Conservation (phyloP, 306 rosid genomes). For the Dryas alaskensis region DNA sequence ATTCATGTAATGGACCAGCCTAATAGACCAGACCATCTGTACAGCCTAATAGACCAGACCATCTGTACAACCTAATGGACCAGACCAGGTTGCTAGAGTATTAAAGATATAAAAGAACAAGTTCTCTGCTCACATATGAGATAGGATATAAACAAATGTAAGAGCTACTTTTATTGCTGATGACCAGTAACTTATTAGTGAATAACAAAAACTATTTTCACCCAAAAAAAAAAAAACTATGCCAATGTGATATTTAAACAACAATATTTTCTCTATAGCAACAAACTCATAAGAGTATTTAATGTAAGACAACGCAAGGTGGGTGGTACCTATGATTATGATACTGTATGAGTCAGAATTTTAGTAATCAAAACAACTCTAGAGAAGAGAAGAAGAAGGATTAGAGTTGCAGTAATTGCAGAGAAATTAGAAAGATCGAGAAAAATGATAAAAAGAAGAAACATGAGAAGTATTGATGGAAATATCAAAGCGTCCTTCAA, state of each 20-base stretch:
- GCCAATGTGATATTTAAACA: neutral
- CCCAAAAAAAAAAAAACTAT: neutral
- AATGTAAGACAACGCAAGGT: neutral
- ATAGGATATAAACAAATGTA: neutral
- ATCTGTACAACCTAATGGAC: neutral
- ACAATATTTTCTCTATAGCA: neutral
- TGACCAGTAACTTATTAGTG: neutral
- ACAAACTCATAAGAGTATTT: neutral
- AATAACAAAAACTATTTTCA: neutral
- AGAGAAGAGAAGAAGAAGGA: no score
- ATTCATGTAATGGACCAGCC: constrained; percentile 16
- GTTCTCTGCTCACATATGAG: neutral
- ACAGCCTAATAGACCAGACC: neutral
- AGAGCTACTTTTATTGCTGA: neutral
- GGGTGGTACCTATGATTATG: neutral
- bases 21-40: no score
- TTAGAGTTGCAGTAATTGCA: no score
- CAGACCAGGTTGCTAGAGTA: neutral
- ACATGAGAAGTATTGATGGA: no score
- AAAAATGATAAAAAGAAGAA: no score
- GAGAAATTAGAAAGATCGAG: no score
- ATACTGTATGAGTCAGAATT: neutral
- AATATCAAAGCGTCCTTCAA: no score
- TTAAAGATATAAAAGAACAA: neutral
- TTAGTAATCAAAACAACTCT: no score